phyloP scores from a whole-genome alignment of 352 stramenopile genomes.

The Pythium phragmitis region DNA sequence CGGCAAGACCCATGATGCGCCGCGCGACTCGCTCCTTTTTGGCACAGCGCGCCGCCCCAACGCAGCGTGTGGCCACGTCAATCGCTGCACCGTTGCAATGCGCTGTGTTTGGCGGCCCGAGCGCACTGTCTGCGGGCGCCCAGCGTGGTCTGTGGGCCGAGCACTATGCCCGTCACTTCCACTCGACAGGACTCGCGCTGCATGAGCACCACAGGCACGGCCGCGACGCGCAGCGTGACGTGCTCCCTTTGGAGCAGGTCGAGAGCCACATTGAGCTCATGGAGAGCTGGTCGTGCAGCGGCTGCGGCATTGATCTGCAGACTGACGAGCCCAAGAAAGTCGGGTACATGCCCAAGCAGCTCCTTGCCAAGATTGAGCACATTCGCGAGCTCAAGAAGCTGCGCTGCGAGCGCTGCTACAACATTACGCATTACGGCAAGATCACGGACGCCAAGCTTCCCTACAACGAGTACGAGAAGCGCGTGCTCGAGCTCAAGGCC shows the following conservation, averaged over 20 bases:
- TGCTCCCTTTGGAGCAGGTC: conserved; percentile 56
- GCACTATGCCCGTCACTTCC: conserved; percentile 2
- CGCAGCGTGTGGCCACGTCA: background rate
- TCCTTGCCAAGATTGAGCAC: conserved; percentile 61
- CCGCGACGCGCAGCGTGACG: background rate
- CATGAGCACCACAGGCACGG: conserved; percentile 14
- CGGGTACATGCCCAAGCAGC: conserved; percentile 64
- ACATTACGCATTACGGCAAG: conserved; percentile 87
- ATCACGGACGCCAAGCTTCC: conserved; percentile 82
- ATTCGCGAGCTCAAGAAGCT: conserved; percentile 77
- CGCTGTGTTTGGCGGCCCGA: conserved; percentile 1
- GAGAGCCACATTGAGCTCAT: conserved; percentile 76
- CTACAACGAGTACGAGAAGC: conserved; percentile 87
- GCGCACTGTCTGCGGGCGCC: background rate
- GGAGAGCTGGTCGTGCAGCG: conserved; percentile 82
- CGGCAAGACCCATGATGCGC: conserved; percentile 15
- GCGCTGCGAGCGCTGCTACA: conserved; percentile 85
- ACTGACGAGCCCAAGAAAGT: conserved; percentile 57
- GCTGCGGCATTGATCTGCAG: conserved; percentile 82
- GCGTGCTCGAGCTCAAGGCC: conserved; percentile 79
- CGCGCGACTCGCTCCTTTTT: conserved; percentile 18
- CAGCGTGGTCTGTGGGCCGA: conserved; percentile 18
- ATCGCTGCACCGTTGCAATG: conserved; percentile 7
- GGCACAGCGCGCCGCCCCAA: conserved; percentile 1
- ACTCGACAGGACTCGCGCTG: conserved; percentile 2